Conservation (phyloP, 2,329 filamentous ascomycete genomes). For the Proliferodiscus dingleyae region DNA sequence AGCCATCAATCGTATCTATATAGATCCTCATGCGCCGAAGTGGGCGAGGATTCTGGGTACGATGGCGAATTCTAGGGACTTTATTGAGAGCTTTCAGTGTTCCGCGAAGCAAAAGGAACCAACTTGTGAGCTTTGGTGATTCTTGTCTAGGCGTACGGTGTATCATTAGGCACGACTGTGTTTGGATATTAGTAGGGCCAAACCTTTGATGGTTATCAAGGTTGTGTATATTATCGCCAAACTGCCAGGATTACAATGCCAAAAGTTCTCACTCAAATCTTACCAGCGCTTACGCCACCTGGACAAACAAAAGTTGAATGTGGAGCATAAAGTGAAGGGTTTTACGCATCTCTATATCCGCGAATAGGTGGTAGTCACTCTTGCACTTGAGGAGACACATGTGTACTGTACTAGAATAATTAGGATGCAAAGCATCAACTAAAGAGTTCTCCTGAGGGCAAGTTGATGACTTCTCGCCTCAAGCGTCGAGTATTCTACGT, state of each 20-base stretch:
- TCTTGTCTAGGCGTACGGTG: neutral
- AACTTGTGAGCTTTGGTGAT: constrained; percentile 65
- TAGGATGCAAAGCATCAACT: too few species aligned
- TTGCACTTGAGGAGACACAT: too few species aligned
- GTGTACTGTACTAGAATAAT: too few species aligned
- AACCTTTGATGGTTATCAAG: neutral
- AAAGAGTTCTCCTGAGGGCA: too few species aligned
- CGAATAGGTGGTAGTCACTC: too few species aligned
- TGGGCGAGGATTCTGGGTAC: constrained; percentile 58
- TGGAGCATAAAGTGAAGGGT: too few species aligned
- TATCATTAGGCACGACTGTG: neutral
- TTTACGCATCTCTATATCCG: too few species aligned
- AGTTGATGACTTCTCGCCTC: too few species aligned
- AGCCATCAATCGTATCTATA: constrained; percentile 52
- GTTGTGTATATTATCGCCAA: neutral
- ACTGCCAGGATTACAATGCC: neutral
- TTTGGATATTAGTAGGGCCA: neutral
- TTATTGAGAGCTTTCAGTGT: constrained; percentile 64
- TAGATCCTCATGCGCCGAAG: constrained; percentile 61
- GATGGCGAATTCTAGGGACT: constrained; percentile 62
- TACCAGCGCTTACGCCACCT: too few species aligned
- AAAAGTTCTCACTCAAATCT: too few species aligned
- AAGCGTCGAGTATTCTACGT: too few species aligned
- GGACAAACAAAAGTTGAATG: too few species aligned
- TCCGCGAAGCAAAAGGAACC: constrained; percentile 60